A percentile compares a stretch with the other conserved stretches of the same genome.
Evolutionary conservation across 2,329 filamentous ascomycete genomes (phyloP).

Genomic region (Chaetomium globosum): DNA sequence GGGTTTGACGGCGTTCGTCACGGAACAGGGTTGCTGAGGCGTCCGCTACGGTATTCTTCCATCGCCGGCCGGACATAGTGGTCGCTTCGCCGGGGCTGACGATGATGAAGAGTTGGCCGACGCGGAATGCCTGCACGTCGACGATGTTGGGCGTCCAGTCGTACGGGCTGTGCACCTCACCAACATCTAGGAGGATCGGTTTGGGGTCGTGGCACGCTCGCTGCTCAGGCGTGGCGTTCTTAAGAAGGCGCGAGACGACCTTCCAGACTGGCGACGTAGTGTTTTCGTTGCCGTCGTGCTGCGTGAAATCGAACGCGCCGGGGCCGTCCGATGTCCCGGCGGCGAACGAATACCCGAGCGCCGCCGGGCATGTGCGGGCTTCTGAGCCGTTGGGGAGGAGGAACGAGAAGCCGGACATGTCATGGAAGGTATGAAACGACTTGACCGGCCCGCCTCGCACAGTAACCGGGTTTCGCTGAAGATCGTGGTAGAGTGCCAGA

Average conservation of each 20-base stretch:
- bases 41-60: conserved; percentile 70
- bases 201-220: conserved; percentile 77
- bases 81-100: conserved; percentile 85
- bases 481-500: conserved; percentile 53
- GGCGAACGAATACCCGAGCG: conserved; percentile 88
- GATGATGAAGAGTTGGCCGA: conserved; percentile 82
- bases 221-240: conserved; percentile 70
- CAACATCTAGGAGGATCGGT: conserved; percentile 84
- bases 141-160: conserved; percentile 90
- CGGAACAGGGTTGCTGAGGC: conserved; percentile 53
- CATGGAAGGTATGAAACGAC: conserved; percentile 81
- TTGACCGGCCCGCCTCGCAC: conserved; percentile 69
- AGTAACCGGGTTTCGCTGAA: conserved; percentile 51
- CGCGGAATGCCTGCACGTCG: conserved; percentile 81
- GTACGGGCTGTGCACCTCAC: conserved; percentile 76
- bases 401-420: conserved; percentile 78
- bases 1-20: conserved; percentile 39
- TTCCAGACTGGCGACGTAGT: conserved; percentile 73
- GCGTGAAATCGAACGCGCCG: conserved; percentile 89
- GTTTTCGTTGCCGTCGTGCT: conserved; percentile 74
- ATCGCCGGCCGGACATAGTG: conserved; percentile 88
- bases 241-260: conserved; percentile 71
- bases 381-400: conserved; percentile 69
- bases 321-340: conserved; percentile 91
- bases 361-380: conserved; percentile 79